A percentile compares a stretch with the other conserved stretches of the same genome.
Evolutionary conservation across 495 filamentous ascomycete species (phyloP).

Genomic region (Aspergillus indologenus): DNA sequence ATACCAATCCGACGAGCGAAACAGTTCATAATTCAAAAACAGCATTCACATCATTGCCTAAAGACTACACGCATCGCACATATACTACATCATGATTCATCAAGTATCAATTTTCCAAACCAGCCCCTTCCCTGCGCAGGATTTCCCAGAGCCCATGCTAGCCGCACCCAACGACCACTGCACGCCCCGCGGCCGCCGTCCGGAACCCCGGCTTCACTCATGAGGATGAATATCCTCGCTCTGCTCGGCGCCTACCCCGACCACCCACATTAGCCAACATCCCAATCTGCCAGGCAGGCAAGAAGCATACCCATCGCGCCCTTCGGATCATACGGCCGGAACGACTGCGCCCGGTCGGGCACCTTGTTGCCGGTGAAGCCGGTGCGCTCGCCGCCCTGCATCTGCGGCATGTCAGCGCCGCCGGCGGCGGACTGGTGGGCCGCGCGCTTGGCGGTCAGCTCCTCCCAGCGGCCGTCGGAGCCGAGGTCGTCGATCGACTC

Average conservation of each 20-base stretch:
- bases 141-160: no score
- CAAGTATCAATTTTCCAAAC: no score
- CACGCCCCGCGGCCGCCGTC: no score
- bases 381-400: not conserved
- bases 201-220: not conserved
- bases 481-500: constrained; percentile 2
- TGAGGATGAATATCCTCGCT: constrained; percentile 1
- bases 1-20: no score
- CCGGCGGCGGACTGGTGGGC: not conserved
- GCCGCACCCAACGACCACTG: not conserved
- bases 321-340: not conserved
- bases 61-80: no score
- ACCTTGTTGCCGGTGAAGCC: not conserved
- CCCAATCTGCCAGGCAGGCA: no score
- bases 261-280: no score
- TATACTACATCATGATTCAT: no score
- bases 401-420: no score
- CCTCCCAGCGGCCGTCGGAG: not conserved
- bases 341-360: not conserved
- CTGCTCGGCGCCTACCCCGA: not conserved
- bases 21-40: no score
- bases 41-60: no score
- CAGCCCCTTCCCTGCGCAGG: no score
- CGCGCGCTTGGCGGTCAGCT: not conserved
- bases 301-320: not conserved